Evolutionary conservation across 1,284 basidiomycete genomes (phyloP), one percentile per base, ranked within the genome.

Genomic region (Ceratobasidium sp.): DNA sequence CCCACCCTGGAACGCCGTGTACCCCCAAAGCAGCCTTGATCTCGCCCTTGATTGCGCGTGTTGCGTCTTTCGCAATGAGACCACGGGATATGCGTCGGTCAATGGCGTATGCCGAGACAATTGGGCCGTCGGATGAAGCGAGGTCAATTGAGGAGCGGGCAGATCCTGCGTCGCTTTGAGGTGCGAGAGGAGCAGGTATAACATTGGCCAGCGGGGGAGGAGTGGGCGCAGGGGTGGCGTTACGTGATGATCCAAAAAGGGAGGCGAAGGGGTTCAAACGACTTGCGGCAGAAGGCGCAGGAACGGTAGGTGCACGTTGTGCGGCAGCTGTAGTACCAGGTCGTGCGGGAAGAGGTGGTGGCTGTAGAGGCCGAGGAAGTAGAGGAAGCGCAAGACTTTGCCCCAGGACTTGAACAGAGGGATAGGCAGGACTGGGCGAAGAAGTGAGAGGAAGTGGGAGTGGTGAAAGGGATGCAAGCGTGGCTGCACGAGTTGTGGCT

Each of bases 241-340:
- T 81, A 1, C 83, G 78, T 1, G 81, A 77, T 1, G 82, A 77
- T 2, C 87, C 88, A 77, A 91, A 92, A 38, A 91, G 85, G 21
- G 88, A 89, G 0, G 88, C 88, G 73, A 92, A 91, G 0, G 89
- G 87, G 74, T 88, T 88, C 30, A 85, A 80, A 1, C 91, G 83
- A 0, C 74, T 54, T 11, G 80, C 61, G 6, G 75, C 58, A 21
- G 78, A 52, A 3, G 76, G 9, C 11, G 74, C 52, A 74, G 41
- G 26, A 77, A 64, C 30, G 50, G 44, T 61, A 78, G 81, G 11
- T 38, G 70, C 35, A 47, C 74, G 52, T 50, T 64, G 73, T 67
- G 61, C 23, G 7, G 54, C 28, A 21, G 52, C 66, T 28, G 71
- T 73, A 43, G 78, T 76, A 21, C 78, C 78, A 0, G 85, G 84